Evolutionary conservation across 192 early-diverging fungal genomes (phyloP).

Genomic region (Hyaloraphidium curvatum): DNA sequence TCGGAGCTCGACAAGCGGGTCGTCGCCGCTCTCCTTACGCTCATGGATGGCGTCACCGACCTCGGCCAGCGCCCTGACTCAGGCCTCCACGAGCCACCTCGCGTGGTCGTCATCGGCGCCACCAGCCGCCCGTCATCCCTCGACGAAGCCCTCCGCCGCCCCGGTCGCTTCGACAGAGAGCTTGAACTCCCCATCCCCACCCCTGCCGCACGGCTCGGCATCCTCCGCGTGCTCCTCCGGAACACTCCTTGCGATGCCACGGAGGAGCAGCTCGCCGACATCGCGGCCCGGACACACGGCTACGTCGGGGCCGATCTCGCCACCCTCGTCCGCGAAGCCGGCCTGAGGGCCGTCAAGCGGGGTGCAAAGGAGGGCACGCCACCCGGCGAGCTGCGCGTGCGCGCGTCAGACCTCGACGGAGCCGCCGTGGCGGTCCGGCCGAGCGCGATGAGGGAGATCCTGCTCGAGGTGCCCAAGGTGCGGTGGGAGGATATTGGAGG

Average conservation of each 20-base stretch:
- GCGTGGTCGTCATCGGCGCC: constrained; percentile 71
- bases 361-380: constrained; percentile 7
- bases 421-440: constrained; percentile 25
- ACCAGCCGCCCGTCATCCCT: constrained; percentile 80
- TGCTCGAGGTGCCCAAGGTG: constrained; percentile 84
- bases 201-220: constrained; percentile 39
- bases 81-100: constrained; percentile 13
- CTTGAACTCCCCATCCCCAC: constrained; percentile 74
- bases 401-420: not conserved
- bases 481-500: constrained; percentile 90
- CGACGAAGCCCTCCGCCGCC: constrained; percentile 76
- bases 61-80: not conserved
- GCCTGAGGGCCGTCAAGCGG: constrained; percentile 50
- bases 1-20: constrained; percentile 76
- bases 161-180: constrained; percentile 88
- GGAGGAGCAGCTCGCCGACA: constrained; percentile 23
- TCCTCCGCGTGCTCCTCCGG: constrained; percentile 45
- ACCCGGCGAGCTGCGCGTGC: not conserved
- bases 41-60: constrained; percentile 59
- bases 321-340: constrained; percentile 70
- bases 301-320: constrained; percentile 97
- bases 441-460: constrained; percentile 68
- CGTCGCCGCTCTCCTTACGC: constrained; percentile 79
- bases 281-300: constrained; percentile 63
- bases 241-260: constrained; percentile 49